phyloP scores from a whole-genome alignment of 305 asterid genomes.

The Stenogyne calaminthoides region DNA sequence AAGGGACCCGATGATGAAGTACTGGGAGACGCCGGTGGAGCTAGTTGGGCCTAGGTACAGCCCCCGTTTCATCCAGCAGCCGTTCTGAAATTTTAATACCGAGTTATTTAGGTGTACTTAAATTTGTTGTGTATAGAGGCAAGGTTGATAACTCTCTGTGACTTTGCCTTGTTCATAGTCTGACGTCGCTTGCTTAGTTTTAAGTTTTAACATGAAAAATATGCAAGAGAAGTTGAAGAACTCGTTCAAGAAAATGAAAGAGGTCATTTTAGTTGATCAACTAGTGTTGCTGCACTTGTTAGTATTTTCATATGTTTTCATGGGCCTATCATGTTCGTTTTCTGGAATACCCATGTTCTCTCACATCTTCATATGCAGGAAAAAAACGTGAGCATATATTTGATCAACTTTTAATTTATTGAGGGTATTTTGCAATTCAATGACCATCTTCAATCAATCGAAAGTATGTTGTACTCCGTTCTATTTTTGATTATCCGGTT shows the following conservation, averaged over 20 bases:
- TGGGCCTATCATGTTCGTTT: too few relatives aligned
- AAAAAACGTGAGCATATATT: too few relatives aligned
- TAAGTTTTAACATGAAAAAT: slow-evolving; percentile 33
- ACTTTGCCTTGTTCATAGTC: slow-evolving; percentile 64
- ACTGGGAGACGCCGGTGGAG: slow-evolving; percentile 77
- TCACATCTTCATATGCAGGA: too few relatives aligned
- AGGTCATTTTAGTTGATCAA: not conserved
- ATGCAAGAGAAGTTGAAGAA: slow-evolving; percentile 27
- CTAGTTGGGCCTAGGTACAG: slow-evolving; percentile 63
- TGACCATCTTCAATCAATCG: too few relatives aligned
- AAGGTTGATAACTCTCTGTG: slow-evolving; percentile 50
- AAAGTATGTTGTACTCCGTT: too few relatives aligned
- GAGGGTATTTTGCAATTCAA: too few relatives aligned
- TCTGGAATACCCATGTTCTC: too few relatives aligned
- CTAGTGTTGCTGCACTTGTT: not conserved
- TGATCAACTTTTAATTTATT: too few relatives aligned
- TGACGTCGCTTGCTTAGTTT: slow-evolving; percentile 46
- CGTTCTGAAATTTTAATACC: slow-evolving; percentile 54
- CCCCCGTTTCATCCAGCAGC: slow-evolving; percentile 94
- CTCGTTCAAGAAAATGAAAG: slow-evolving; percentile 21
- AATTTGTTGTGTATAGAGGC: slow-evolving; percentile 52
- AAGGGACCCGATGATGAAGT: slow-evolving; percentile 40
- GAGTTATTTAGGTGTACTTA: slow-evolving; percentile 27
- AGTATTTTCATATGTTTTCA: not conserved
- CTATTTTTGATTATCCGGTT: too few relatives aligned